These are phyloP conservation scores for Pestalotiopsis sp. DNA, from an alignment of 2,329 filamentous ascomycete species.

Conservation along the genomic window DNA sequence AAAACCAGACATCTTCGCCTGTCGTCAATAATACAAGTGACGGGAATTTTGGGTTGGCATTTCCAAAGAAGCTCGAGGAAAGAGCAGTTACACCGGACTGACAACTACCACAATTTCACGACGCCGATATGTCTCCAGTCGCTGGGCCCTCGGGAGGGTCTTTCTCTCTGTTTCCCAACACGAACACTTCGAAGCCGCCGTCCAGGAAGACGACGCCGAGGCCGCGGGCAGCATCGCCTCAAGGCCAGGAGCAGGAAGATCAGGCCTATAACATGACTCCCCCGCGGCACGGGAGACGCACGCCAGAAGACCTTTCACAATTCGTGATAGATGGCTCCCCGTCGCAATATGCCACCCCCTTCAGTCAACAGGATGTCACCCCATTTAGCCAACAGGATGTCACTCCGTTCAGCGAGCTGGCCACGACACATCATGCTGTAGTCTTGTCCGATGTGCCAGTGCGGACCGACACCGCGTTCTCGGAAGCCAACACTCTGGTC, in stretches of 20 bases:
- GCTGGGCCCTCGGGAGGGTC: conserved; percentile 36
- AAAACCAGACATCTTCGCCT: conserved; percentile 10
- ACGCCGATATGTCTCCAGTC: conserved; percentile 8
- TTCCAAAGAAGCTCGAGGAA: conserved; percentile 3
- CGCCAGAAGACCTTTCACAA: conserved; percentile 29
- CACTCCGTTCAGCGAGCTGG: conserved; percentile 27
- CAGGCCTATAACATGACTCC: conserved; percentile 33
- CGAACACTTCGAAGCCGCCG: conserved; percentile 42
- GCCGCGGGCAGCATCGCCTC: conserved; percentile 29
- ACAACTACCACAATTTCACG: neutral
- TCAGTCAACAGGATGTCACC: conserved; percentile 26
- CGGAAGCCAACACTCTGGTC: conserved; percentile 52
- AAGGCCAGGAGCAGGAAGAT: conserved; percentile 26
- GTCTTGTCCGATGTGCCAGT: conserved; percentile 45
- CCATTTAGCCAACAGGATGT: conserved; percentile 28
- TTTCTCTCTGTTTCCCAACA: conserved; percentile 62
- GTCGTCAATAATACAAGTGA: neutral
- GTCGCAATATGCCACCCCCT: conserved; percentile 21
- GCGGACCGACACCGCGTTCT: conserved; percentile 54
- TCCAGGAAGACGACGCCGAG: conserved; percentile 45
- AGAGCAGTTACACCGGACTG: neutral
- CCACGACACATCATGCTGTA: conserved; percentile 40
- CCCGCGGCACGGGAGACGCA: conserved; percentile 28
- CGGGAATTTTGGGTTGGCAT: neutral
- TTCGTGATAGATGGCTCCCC: conserved; percentile 34